Base-by-base conservation (phyloP, 2,329 filamentous ascomycete species). In the Arthrocladium fulminans region DNA sequence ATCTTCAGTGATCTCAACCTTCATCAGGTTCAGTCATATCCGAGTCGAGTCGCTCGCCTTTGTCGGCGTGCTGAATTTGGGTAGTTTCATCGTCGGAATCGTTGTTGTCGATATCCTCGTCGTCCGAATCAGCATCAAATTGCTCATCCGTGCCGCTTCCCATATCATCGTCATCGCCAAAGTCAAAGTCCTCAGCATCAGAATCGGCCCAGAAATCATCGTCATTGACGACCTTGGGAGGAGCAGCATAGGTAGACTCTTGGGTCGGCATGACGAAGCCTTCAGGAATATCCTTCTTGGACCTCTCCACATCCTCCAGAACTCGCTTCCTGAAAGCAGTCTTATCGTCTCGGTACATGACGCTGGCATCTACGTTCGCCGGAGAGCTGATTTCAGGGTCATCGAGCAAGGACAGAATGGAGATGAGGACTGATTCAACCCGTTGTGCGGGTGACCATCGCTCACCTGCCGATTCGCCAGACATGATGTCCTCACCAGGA, bases 361-460 rank as follows among this genome's bases (percentile, higher is more conserved):
- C 84, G 49, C 87, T 81, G 1, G 92, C 90, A 58, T 97, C 90
- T 48, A 97, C 89, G 64, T 97, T 97, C 54, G 90, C 92, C 0
- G 92, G 88, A 0, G 88, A 95, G 58, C 82, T 88, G 60, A 94
- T 87, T 67, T 98, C 90, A 12, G 90, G 88, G 59, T 95, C 88
- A 64, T 97, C 92, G 48, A 98, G 80, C 2, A 98, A 79, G 4
- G 92, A 84, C 6, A 97, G 78, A 15, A 97, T 86, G 7, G 88
- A 95, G 53, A 94, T 88, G 15, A 98, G 77, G 29, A 98, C 89
- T 2, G 88, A 94, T 70, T 97, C 92, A 41, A 94, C 90, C 17
- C 89, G 86, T 66, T 97, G 90, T 3, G 92, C 81, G 1, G 92
- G 89, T 4, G 87, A 88, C 90, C 90, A 98, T 50, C 90, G 85